A percentile compares a stretch with the other conserved stretches of the same genome.
phyloP scores from a whole-genome alignment of 768 basidiomycete genomes.

The Boletus tylopilopsis region DNA sequence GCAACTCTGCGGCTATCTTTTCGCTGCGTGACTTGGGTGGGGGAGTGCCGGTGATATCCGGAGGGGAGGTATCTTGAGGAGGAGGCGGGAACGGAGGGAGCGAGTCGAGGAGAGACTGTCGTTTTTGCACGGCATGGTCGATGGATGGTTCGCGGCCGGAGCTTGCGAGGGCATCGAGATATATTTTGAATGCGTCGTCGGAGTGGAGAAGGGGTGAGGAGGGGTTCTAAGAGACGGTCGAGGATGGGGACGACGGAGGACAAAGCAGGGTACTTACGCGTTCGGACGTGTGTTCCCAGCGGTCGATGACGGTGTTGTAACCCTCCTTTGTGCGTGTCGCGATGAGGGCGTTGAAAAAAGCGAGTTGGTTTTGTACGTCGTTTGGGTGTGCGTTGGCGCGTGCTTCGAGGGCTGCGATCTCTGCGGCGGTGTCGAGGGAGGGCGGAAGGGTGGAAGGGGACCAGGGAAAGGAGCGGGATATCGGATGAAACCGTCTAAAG shows the following conservation, averaged over 20 bases:
- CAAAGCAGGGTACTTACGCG: slow-evolving; percentile 51
- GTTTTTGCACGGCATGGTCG: slow-evolving; percentile 59
- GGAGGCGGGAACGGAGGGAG: slow-evolving; percentile 17
- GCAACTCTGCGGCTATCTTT: slow-evolving; percentile 39
- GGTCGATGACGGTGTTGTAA: slow-evolving; percentile 66
- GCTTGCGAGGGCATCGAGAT: slow-evolving; percentile 63
- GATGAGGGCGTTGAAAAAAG: slow-evolving; percentile 62
- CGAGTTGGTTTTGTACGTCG: slow-evolving; percentile 66
- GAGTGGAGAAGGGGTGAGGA: slow-evolving; percentile 67
- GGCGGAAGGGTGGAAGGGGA: slow-evolving; percentile 30
- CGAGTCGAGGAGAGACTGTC: slow-evolving; percentile 58
- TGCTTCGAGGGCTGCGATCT: slow-evolving; percentile 70
- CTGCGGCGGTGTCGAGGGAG: slow-evolving; percentile 56
- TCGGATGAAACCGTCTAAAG: too few relatives aligned
- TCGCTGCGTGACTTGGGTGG: slow-evolving; percentile 35
- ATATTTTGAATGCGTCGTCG: slow-evolving; percentile 71
- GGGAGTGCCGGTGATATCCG: slow-evolving; percentile 5
- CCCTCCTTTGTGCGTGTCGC: slow-evolving; percentile 64
- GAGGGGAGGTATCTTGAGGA: slow-evolving; percentile 15
- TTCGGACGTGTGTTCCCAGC: slow-evolving; percentile 84
- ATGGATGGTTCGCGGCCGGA: slow-evolving; percentile 55
- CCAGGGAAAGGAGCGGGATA: slow-evolving; percentile 33
- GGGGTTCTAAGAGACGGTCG: slow-evolving; percentile 49
- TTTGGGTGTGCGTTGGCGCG: slow-evolving; percentile 72
- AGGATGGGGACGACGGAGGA: slow-evolving; percentile 1